These are phyloP conservation scores for Naumovozyma baii DNA, from an alignment of 805 yeast species.

Conservation along the genomic window DNA sequence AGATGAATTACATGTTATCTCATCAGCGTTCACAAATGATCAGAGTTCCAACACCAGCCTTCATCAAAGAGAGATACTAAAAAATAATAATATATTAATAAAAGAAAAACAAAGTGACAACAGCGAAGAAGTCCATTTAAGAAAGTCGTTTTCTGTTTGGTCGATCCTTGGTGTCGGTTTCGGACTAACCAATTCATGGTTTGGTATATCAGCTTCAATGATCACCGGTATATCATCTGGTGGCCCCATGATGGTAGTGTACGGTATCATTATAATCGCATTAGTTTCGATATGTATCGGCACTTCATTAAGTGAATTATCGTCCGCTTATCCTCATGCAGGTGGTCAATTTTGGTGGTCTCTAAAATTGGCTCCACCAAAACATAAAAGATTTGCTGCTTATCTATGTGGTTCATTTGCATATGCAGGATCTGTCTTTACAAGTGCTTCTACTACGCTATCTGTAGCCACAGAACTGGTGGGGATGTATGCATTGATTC, in stretches of 20 bases:
- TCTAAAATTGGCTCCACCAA: slow-evolving; percentile 43
- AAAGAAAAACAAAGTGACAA: background rate
- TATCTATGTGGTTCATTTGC: slow-evolving; percentile 57
- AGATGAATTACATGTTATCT: background rate
- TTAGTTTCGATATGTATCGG: slow-evolving; percentile 41
- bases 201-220: slow-evolving; percentile 52
- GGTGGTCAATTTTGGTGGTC: slow-evolving; percentile 62
- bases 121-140: slow-evolving; percentile 24
- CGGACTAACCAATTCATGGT: slow-evolving; percentile 56
- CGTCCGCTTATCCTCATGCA: slow-evolving; percentile 52
- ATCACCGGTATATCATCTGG: slow-evolving; percentile 49
- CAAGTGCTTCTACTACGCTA: slow-evolving; percentile 53
- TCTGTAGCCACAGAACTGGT: slow-evolving; percentile 46
- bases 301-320: slow-evolving; percentile 43
- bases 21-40: background rate
- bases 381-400: slow-evolving; percentile 37
- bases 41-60: background rate
- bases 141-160: slow-evolving; percentile 39
- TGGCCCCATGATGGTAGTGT: slow-evolving; percentile 51
- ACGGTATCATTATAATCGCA: slow-evolving; percentile 49
- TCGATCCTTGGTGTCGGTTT: slow-evolving; percentile 52
- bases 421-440: slow-evolving; percentile 55
- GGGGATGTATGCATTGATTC: slow-evolving; percentile 38
- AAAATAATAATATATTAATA: background rate
- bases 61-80: background rate